Conservation (phyloP, 2,329 filamentous ascomycete genomes). For the Pseudodiploospora longispora region DNA sequence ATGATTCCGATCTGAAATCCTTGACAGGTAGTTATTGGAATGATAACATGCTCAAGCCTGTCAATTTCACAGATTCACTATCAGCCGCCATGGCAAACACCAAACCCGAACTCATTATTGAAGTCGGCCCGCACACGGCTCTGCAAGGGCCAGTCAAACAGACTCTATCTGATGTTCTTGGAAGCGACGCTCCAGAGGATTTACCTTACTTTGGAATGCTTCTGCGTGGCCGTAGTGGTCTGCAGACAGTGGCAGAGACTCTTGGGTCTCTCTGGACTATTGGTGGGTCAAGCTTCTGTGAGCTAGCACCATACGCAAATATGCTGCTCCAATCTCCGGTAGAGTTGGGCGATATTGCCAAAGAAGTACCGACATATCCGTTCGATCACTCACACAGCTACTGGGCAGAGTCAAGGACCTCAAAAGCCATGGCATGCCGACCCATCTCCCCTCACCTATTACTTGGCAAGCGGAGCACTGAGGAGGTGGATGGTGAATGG, state of each 20-base stretch:
- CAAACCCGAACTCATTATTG: constrained; percentile 15
- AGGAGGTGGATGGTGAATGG: not conserved
- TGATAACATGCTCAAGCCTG: constrained; percentile 16
- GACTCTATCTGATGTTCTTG: constrained; percentile 17
- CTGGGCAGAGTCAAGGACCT: constrained; percentile 23
- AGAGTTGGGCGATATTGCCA: constrained; percentile 13
- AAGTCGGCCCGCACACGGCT: constrained; percentile 40
- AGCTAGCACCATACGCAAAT: constrained; percentile 1
- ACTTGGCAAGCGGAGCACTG: not conserved
- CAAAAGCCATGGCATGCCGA: constrained; percentile 18
- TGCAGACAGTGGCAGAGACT: constrained; percentile 10
- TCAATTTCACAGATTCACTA: constrained; percentile 15
- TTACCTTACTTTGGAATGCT: constrained; percentile 10
- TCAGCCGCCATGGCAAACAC: constrained; percentile 3
- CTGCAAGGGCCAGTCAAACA: constrained; percentile 38
- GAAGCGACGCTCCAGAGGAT: not conserved
- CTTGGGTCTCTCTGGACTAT: constrained; percentile 12
- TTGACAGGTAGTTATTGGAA: constrained; percentile 13
- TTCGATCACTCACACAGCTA: constrained; percentile 29
- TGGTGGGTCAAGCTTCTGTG: constrained; percentile 1
- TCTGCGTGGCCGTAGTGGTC: constrained; percentile 11
- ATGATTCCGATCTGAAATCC: not conserved
- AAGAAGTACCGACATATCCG: constrained; percentile 22
- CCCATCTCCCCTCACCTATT: not conserved
- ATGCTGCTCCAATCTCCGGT: constrained; percentile 10